Base-by-base conservation (phyloP, 2,329 filamentous ascomycete species). In the Colletotrichum simmondsii region DNA sequence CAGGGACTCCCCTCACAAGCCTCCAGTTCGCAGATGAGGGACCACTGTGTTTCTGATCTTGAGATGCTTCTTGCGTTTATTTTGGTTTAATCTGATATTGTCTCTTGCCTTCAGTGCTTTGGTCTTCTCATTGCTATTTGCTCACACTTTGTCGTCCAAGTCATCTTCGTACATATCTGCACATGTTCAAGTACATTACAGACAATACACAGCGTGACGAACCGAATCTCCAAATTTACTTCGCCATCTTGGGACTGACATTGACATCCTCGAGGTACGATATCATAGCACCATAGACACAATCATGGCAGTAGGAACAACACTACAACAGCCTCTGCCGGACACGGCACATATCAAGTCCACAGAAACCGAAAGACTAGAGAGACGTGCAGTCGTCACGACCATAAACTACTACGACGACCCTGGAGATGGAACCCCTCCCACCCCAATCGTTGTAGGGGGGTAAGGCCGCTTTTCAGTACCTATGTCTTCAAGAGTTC, bases 351-450 rank as follows among this genome's bases (percentile, higher is more conserved):
- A 57, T 14, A 4, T 42, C 28, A 59, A 62, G 49, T 10, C 30
- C 42, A 49, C 59, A 64, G 65, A 69, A 22, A 24, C 11, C 16
- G 59, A 56, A 24, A 32, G 37, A 24, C 22, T 35, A 19, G 64
- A 24, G 22, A 61, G 46, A 26, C 74, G 68, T 30, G 56, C 72
- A 35, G 68, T 75, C 37, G 65, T 62, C 46, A 71, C 74, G 26
- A 68, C 49, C 60, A 68, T 75, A 54, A 75, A 75, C 73, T 75
- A 75, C 62, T 75, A 75, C n/a, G 63, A 73, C 26, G 75, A 75
- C 35, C 73, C 75, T 26, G 75, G 73, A 7, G 75, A 75, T 35
- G 75, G 75, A 28, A 72, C 75, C 53, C 65, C 73, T 54, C 75
- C 75, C 32, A 62, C 64, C 68, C 75, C 75, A 53, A 72, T 75